These are phyloP conservation scores for Fusarium burgessii DNA, from an alignment of 2,329 filamentous ascomycete genomes.

Conservation along the genomic window DNA sequence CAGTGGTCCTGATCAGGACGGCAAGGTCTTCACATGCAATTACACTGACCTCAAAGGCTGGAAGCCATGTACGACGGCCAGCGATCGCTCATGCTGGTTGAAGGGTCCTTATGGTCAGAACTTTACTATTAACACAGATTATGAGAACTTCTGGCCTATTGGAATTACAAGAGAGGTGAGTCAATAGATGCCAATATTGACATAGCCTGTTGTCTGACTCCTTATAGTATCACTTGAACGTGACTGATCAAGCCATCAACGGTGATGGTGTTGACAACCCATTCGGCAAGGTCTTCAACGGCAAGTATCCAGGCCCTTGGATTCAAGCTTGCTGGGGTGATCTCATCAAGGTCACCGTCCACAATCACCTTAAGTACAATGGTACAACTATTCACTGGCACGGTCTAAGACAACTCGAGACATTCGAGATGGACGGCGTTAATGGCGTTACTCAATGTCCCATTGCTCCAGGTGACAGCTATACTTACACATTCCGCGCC, in stretches of 20 bases:
- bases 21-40: not conserved
- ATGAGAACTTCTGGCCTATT: constrained; percentile 16
- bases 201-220: not conserved
- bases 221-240: not conserved
- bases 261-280: constrained; percentile 12
- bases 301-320: constrained; percentile 2
- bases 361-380: not conserved
- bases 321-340: constrained; percentile 5
- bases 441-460: constrained; percentile 3
- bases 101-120: not conserved
- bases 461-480: not conserved
- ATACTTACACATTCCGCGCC: constrained; percentile 28
- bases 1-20: constrained; percentile 4
- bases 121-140: not conserved
- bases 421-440: constrained; percentile 2
- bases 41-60: constrained; percentile 10
- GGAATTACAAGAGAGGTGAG: constrained; percentile 5
- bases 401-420: not conserved
- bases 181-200: rapidly evolving
- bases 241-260: constrained; percentile 14
- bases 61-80: not conserved
- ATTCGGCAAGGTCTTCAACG: constrained; percentile 12
- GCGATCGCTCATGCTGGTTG: constrained; percentile 8
- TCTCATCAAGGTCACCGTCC: not conserved
- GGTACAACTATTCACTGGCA: not conserved